These are phyloP conservation scores for Melampsora larici-populina DNA, from an alignment of 1,284 basidiomycete species.

Conservation along the genomic window DNA sequence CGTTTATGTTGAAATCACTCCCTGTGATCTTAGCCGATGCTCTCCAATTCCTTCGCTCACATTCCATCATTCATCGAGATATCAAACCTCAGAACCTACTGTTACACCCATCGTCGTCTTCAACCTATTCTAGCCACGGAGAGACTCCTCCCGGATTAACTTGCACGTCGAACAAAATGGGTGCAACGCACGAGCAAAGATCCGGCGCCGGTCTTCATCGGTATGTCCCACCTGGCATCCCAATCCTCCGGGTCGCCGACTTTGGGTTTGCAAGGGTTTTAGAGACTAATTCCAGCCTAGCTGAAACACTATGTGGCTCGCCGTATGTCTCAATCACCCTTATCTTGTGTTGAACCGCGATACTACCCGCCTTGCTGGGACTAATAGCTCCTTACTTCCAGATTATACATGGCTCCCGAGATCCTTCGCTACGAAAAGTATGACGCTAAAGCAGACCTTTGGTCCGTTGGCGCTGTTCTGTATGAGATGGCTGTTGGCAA, in stretches of 20 bases:
- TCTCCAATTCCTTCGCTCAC: conserved; percentile 81
- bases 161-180: background rate
- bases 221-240: conserved; percentile 77
- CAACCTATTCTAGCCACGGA: background rate
- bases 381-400: conserved; percentile 50
- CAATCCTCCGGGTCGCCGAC: conserved; percentile 93
- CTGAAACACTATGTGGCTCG: conserved; percentile 95
- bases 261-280: conserved; percentile 95
- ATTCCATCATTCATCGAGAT: conserved; percentile 91
- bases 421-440: conserved; percentile 97
- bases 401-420: conserved; percentile 98
- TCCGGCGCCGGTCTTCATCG: conserved; percentile 70
- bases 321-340: conserved; percentile 63
- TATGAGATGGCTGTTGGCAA: conserved; percentile 93
- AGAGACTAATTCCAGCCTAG: conserved; percentile 78
- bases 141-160: background rate
- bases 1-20: background rate
- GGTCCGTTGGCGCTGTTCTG: conserved; percentile 94
- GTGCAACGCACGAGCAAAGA: conserved; percentile 4
- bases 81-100: conserved; percentile 79
- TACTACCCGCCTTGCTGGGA: background rate
- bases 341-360: conserved; percentile 6
- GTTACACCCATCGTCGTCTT: conserved; percentile 49
- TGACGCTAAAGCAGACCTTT: conserved; percentile 94
- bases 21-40: conserved; percentile 67